Conservation (phyloP, 2,329 filamentous ascomycete species). For the Fusarium armeniacum region DNA sequence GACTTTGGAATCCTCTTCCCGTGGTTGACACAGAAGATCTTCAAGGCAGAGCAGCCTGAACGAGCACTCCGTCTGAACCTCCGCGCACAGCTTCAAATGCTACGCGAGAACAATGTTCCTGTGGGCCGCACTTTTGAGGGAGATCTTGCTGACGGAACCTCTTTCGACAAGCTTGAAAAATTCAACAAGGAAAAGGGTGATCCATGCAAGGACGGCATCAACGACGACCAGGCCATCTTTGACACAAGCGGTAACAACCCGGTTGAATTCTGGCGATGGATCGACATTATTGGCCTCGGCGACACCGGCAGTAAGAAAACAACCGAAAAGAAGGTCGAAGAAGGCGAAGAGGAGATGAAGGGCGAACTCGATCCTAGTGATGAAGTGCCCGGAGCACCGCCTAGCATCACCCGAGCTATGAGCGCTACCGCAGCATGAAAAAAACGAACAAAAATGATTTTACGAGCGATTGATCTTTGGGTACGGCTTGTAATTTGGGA, state of each 20-base stretch:
- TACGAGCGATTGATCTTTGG: constrained; percentile 37
- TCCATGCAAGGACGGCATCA: constrained; percentile 55
- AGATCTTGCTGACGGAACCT: constrained; percentile 65
- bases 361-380: constrained; percentile 55
- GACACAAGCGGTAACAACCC: constrained; percentile 56
- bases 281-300: constrained; percentile 66
- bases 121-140: constrained; percentile 65
- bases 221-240: constrained; percentile 67
- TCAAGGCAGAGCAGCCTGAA: constrained; percentile 70
- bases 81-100: constrained; percentile 69
- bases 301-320: constrained; percentile 52
- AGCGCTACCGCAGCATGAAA: constrained; percentile 43
- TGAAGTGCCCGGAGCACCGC: constrained; percentile 30
- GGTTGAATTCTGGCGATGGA: constrained; percentile 66
- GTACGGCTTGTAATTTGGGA: constrained; percentile 20
- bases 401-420: constrained; percentile 15
- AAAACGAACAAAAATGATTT: constrained; percentile 17
- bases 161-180: constrained; percentile 55
- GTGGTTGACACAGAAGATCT: constrained; percentile 72
- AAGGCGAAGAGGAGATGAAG: constrained; percentile 55
- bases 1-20: constrained; percentile 89
- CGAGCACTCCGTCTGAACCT: constrained; percentile 71
- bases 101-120: constrained; percentile 64
- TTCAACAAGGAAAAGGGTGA: constrained; percentile 35
- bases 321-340: constrained; percentile 52